Percentiles rank a stretch among this genome's conserved stretches.
Conservation (phyloP, 805 yeast genomes). For the Cephaloascus albidus region DNA sequence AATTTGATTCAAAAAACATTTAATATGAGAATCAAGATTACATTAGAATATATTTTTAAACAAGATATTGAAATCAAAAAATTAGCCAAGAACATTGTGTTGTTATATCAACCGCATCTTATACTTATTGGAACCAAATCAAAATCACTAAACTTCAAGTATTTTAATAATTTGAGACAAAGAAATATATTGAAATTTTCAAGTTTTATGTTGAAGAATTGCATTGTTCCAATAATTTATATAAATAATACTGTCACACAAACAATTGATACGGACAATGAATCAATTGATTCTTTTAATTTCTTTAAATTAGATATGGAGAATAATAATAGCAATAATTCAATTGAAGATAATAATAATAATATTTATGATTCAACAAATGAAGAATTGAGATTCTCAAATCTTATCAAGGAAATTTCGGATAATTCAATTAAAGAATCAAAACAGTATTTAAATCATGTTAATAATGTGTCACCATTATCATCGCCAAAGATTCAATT, state of each 20-base stretch:
- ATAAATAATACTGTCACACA: not conserved
- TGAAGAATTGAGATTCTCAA: not conserved
- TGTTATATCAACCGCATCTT: not conserved
- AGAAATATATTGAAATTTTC: not conserved
- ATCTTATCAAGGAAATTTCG: not conserved
- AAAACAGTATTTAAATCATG: not conserved
- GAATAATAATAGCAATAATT: too few relatives aligned
- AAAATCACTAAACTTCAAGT: not conserved
- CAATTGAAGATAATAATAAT: not conserved
- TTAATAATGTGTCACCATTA: not conserved
- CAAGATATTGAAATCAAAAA: not conserved
- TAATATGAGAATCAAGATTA: not conserved
- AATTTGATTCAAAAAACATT: not conserved
- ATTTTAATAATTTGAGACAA: not conserved
- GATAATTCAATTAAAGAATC: not conserved
- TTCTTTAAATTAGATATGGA: too few relatives aligned
- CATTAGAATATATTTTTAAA: not conserved
- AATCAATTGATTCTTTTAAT: not conserved
- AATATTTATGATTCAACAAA: not conserved
- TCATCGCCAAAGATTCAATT: not conserved
- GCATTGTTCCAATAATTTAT: conserved; percentile 2
- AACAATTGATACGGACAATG: not conserved
- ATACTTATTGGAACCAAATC: not conserved
- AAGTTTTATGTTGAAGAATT: not conserved
- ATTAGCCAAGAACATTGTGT: not conserved